These are phyloP conservation scores for Ciborinia camelliae DNA, from an alignment of 2,329 filamentous ascomycete genomes.

Conservation along the genomic window DNA sequence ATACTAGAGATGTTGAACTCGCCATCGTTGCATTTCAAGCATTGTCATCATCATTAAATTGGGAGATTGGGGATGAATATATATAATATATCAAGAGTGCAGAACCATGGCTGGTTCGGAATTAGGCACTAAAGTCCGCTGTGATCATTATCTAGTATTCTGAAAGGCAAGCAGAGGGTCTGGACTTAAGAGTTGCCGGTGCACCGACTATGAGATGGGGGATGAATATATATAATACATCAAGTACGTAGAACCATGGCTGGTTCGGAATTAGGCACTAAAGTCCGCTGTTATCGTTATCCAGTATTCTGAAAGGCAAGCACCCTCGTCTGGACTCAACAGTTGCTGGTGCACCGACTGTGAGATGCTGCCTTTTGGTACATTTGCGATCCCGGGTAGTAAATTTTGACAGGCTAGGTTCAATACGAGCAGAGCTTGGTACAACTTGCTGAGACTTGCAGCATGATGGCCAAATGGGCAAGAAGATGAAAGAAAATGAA, in stretches of 20 bases:
- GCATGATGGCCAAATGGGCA: background rate
- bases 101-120: background rate
- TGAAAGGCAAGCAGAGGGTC: background rate
- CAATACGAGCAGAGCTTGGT: background rate
- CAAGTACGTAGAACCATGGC: background rate
- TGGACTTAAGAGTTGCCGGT: background rate
- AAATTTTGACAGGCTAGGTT: background rate
- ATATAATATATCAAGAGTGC: too few relatives aligned
- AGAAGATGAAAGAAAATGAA: background rate
- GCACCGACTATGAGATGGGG: background rate
- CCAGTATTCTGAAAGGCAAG: background rate
- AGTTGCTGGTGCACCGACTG: background rate
- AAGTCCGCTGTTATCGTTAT: background rate
- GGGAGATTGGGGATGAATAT: too few relatives aligned
- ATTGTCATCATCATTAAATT: background rate
- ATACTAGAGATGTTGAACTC: constrained; percentile 7
- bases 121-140: background rate
- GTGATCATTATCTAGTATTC: background rate
- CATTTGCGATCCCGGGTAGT: too few relatives aligned
- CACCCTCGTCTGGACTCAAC: background rate
- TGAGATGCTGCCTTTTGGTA: background rate
- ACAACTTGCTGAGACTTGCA: background rate
- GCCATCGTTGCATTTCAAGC: background rate
- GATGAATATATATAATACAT: too few relatives aligned
- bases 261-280: too few relatives aligned